Evolutionary conservation across 1,139 yeast species (phyloP).

Genomic region (Casaregolazyma lundiana): DNA sequence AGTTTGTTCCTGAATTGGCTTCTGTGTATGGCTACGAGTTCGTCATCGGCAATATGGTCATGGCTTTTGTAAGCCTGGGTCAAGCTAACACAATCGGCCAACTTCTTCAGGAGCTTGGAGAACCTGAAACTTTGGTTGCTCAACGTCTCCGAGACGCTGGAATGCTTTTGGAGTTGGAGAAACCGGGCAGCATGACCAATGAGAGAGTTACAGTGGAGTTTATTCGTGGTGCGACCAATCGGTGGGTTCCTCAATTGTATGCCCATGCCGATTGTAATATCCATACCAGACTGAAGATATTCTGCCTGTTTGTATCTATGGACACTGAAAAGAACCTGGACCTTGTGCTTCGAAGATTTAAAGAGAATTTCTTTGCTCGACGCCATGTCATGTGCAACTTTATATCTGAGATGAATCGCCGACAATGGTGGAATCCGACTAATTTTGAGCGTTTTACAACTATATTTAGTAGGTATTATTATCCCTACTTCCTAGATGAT

Average conservation of each 20-base stretch:
- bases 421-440: conserved; percentile 8
- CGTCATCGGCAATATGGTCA: conserved; percentile 16
- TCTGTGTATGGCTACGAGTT: conserved; percentile 13
- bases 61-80: conserved; percentile 16
- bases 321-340: conserved; percentile 10
- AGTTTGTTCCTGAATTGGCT: conserved; percentile 15
- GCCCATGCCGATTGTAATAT: conserved; percentile 9
- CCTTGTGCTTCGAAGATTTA: conserved; percentile 10
- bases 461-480: conserved; percentile 2
- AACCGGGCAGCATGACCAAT: neutral
- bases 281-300: conserved; percentile 14
- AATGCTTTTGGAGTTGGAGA: conserved; percentile 1
- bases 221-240: conserved; percentile 2
- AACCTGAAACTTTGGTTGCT: neutral
- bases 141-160: neutral
- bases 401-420: conserved; percentile 1
- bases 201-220: conserved; percentile 3
- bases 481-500: conserved; percentile 6
- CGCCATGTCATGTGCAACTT: conserved; percentile 11
- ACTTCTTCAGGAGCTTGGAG: conserved; percentile 16
- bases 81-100: conserved; percentile 9
- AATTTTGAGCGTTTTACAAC: neutral
- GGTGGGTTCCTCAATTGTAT: conserved; percentile 16
- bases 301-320: conserved; percentile 1
- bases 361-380: conserved; percentile 10